phyloP scores from a whole-genome alignment of 225 moss, liverwort and hornwort genomes.

The Sphagnum tenellum region DNA sequence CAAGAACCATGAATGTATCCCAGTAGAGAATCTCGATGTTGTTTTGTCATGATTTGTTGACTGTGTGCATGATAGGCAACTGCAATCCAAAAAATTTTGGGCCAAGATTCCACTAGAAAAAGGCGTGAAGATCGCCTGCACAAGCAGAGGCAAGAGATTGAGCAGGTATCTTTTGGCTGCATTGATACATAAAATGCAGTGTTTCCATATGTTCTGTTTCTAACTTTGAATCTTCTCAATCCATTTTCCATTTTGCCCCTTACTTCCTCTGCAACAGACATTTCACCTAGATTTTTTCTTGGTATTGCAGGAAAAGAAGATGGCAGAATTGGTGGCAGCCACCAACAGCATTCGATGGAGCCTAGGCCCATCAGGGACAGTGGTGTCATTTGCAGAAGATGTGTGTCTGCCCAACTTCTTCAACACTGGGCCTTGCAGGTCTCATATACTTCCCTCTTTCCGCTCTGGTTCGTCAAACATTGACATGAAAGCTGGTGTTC shows the following conservation, averaged over 20 bases:
- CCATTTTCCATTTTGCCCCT: too few species aligned
- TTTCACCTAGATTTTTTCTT: not conserved
- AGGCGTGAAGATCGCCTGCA: constrained; percentile 89
- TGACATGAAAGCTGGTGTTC: too few species aligned
- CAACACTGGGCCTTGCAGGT: constrained; percentile 34
- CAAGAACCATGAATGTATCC: too few species aligned
- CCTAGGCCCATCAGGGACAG: constrained; percentile 51
- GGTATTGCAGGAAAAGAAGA: constrained; percentile 65
- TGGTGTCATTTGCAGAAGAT: constrained; percentile 74
- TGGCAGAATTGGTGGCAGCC: constrained; percentile 73
- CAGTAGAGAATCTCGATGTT: too few species aligned
- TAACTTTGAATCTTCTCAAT: too few species aligned
- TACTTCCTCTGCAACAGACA: too few species aligned
- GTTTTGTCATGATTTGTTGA: not conserved
- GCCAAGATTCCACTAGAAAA: constrained; percentile 92
- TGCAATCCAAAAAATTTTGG: constrained; percentile 89
- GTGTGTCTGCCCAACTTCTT: constrained; percentile 70
- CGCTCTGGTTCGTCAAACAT: too few species aligned
- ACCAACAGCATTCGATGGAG: constrained; percentile 72
- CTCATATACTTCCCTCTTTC: not conserved
- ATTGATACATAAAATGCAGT: not conserved
- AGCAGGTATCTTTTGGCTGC: constrained; percentile 32
- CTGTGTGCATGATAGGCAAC: constrained; percentile 47
- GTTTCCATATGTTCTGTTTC: not conserved
- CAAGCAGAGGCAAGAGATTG: constrained; percentile 83